A percentile compares a stretch with the other conserved stretches of the same genome.
These are phyloP conservation scores for Fraxinus americana DNA, from an alignment of 257 asterid genomes.

Conservation along the genomic window DNA sequence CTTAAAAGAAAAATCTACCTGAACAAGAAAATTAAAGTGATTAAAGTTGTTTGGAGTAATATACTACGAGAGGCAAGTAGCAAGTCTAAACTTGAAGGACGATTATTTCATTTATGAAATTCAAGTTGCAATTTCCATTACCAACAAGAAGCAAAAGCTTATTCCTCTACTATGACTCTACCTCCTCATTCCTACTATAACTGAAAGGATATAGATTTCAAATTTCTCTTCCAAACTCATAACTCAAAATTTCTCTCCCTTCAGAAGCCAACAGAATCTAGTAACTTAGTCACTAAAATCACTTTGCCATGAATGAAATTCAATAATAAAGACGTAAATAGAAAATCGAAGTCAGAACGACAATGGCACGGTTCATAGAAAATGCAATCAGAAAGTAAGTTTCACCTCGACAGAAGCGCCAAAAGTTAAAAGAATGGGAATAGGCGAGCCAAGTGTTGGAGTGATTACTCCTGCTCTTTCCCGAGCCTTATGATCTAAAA, in stretches of 20 bases:
- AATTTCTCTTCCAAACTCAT: neutral
- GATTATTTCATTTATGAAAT: too few relatives aligned
- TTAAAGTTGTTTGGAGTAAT: too few relatives aligned
- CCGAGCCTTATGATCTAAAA: conserved; percentile 92
- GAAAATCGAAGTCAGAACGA: neutral
- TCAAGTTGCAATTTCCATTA: too few relatives aligned
- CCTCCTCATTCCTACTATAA: too few relatives aligned
- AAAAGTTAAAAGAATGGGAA: conserved; percentile 83
- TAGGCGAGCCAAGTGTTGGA: conserved; percentile 82
- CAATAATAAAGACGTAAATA: conserved; percentile 2
- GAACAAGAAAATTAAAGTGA: too few relatives aligned
- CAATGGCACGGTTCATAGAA: conserved; percentile 10
- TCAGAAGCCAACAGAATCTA: neutral
- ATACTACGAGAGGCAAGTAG: too few relatives aligned
- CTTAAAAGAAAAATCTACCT: too few relatives aligned
- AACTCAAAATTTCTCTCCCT: too few relatives aligned
- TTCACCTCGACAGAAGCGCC: conserved; percentile 95
- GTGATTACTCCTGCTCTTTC: conserved; percentile 91
- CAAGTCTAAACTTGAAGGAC: too few relatives aligned
- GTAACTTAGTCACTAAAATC: neutral
- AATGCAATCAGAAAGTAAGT: conserved; percentile 15
- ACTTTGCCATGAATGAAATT: neutral
- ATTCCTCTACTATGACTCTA: too few relatives aligned
- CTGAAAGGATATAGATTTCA: neutral
- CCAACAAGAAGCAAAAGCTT: too few relatives aligned